Conservation (phyloP, 257 asterid genomes). For the Verbascum thapsus region DNA sequence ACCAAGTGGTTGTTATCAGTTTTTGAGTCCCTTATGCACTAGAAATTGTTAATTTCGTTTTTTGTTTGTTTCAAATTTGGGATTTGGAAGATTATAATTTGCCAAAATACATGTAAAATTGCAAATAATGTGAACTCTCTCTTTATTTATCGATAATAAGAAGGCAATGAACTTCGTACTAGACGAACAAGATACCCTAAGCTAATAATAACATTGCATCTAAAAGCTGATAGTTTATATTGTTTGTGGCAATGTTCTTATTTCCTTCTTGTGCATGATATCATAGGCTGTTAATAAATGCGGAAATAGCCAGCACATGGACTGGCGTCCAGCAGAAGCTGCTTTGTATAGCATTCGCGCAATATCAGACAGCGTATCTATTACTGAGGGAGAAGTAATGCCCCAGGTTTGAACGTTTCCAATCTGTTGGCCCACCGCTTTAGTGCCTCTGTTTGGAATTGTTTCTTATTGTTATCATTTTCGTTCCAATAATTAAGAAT, state of each 20-base stretch:
- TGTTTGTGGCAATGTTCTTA: constrained; percentile 18
- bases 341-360: constrained; percentile 91
- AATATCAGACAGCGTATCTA: constrained; percentile 82
- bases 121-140: too few species aligned
- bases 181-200: too few species aligned
- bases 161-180: too few species aligned
- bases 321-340: constrained; percentile 98
- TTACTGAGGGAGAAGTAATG: constrained; percentile 77
- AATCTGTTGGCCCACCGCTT: constrained; percentile 20
- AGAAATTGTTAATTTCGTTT: too few species aligned
- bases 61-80: too few species aligned
- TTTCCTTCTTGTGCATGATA: constrained; percentile 28
- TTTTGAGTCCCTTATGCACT: too few species aligned
- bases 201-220: too few species aligned
- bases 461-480: constrained; percentile 16
- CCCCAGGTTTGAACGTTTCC: constrained; percentile 74
- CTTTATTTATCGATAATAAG: too few species aligned
- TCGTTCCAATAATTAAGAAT: not conserved
- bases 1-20: too few species aligned
- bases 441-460: constrained; percentile 26
- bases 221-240: constrained; percentile 18
- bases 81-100: too few species aligned
- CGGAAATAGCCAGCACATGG: constrained; percentile 51
- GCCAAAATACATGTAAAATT: too few species aligned
- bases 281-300: constrained; percentile 62